These are phyloP conservation scores for Pterulicium gracile DNA, from an alignment of 1,284 basidiomycete genomes.

Conservation along the genomic window DNA sequence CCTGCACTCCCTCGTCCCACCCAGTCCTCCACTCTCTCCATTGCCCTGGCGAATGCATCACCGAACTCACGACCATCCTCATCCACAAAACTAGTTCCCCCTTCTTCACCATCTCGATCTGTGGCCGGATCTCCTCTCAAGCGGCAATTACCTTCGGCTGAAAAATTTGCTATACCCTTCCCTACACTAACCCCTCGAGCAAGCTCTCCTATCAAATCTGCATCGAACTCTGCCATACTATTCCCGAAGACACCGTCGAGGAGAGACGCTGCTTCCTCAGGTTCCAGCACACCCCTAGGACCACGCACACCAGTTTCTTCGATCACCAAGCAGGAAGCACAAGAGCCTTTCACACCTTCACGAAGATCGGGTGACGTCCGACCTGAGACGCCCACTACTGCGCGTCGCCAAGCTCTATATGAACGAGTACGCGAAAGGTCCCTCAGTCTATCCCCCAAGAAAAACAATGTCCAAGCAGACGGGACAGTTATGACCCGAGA, in stretches of 20 bases:
- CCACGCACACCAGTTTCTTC: conserved; percentile 40
- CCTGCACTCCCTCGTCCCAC: conserved; percentile 38
- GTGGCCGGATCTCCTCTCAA: conserved; percentile 37
- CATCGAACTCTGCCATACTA: conserved; percentile 30
- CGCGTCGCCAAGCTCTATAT: conserved; percentile 64
- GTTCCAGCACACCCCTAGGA: conserved; percentile 23
- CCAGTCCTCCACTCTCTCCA: conserved; percentile 60
- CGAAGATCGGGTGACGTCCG: conserved; percentile 34
- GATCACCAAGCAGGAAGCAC: conserved; percentile 17
- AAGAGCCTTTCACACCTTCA: conserved; percentile 55
- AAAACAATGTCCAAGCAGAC: conserved; percentile 31
- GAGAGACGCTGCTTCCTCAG: background rate
- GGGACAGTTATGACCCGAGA: conserved; percentile 42
- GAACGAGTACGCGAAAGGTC: conserved; percentile 68
- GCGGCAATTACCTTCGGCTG: conserved; percentile 18
- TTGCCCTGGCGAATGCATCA: conserved; percentile 57
- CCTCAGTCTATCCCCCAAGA: conserved; percentile 53
- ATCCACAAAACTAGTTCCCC: conserved; percentile 31
- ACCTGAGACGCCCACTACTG: conserved; percentile 58
- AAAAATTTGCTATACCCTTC: conserved; percentile 37
- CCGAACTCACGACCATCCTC: conserved; percentile 42
- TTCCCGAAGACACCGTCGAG: conserved; percentile 48
- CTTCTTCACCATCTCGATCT: conserved; percentile 30
- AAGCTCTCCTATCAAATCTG: conserved; percentile 24
- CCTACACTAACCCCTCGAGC: conserved; percentile 29